Evolutionary conservation across 2,329 filamentous ascomycete genomes (phyloP), one percentile per base, ranked within the genome.

Genomic region (Sordariomycetes sp.): DNA sequence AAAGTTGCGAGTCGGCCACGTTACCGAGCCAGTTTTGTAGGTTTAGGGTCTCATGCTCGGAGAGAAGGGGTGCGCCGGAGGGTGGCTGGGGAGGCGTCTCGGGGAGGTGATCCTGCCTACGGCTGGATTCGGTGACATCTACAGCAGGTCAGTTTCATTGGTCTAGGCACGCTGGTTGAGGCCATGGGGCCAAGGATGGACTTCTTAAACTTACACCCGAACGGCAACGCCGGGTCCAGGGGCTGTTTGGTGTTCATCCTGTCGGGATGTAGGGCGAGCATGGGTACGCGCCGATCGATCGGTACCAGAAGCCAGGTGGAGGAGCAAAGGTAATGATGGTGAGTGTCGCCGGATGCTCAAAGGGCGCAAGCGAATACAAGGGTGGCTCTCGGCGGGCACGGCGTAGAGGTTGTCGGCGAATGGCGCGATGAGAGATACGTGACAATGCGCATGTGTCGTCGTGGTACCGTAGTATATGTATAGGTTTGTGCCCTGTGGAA

Each of bases 121-220:
- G n/a, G n/a, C n/a, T n/a, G n/a, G n/a, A n/a, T n/a, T 52, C 13
- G 4, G 42, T 20, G 52, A 70, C 66, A 67, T 79, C 77, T 80
- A 57, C 17, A 48, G 42, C 17, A 48, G n/a, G 42, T 48, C 15
- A 48, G 42, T n/a, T n/a, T n/a, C n/a, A n/a, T n/a, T n/a, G n/a
- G n/a, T n/a, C n/a, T n/a, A n/a, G n/a, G n/a, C n/a, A n/a, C n/a
- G n/a, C n/a, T n/a, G n/a, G n/a, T n/a, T n/a, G n/a, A n/a, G n/a
- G n/a, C n/a, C n/a, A n/a, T n/a, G n/a, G n/a, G n/a, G n/a, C n/a
- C n/a, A n/a, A n/a, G n/a, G n/a, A n/a, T n/a, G n/a, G n/a, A n/a
- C n/a, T n/a, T n/a, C n/a, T n/a, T n/a, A 55, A 53, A 78, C 84
- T 64, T 76, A 87, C 84, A 87, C 65, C 84, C 85, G 76, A 87